Evolutionary conservation across 2,329 filamentous ascomycete genomes (phyloP).

Genomic region (Lecanicillium sp.): DNA sequence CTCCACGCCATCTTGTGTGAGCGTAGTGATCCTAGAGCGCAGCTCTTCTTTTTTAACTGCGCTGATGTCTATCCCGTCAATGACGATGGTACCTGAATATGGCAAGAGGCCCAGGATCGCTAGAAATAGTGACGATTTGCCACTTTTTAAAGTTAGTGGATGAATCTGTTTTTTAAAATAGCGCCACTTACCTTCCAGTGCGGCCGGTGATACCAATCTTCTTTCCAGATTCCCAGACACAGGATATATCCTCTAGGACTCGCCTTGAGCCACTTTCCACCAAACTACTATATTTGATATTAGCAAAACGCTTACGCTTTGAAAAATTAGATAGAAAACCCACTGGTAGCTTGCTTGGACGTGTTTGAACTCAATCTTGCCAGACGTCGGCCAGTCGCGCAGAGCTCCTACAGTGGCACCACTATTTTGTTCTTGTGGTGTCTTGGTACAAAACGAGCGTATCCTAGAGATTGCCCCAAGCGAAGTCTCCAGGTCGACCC

Average conservation of each 20-base stretch:
- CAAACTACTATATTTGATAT: not conserved
- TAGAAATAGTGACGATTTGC: slow-evolving; percentile 1
- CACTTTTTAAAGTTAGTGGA: no score
- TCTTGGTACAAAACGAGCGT: slow-evolving; percentile 6
- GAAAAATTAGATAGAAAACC: not conserved
- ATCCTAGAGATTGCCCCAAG: slow-evolving; percentile 14
- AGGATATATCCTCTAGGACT: slow-evolving; percentile 16
- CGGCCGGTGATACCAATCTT: slow-evolving; percentile 27
- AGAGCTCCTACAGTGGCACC: no score
- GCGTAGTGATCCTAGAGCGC: slow-evolving; percentile 2
- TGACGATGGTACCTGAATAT: slow-evolving; percentile 1
- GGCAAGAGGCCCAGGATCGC: not conserved
- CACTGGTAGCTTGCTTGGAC: slow-evolving; percentile 11
- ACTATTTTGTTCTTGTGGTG: slow-evolving; percentile 5
- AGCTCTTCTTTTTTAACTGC: not conserved
- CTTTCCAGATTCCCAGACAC: slow-evolving; percentile 16
- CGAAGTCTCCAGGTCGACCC: slow-evolving; percentile 12
- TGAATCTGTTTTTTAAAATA: no score
- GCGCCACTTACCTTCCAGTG: slow-evolving; percentile 23
- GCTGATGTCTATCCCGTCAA: not conserved
- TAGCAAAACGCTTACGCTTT: no score
- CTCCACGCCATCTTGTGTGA: slow-evolving; percentile 1
- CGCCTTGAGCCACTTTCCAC: slow-evolving; percentile 4
- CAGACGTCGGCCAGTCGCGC: slow-evolving; percentile 12
- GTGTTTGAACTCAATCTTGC: slow-evolving; percentile 10